Base-by-base conservation (phyloP, 2,329 filamentous ascomycete genomes). In the Apiospora aurea region DNA sequence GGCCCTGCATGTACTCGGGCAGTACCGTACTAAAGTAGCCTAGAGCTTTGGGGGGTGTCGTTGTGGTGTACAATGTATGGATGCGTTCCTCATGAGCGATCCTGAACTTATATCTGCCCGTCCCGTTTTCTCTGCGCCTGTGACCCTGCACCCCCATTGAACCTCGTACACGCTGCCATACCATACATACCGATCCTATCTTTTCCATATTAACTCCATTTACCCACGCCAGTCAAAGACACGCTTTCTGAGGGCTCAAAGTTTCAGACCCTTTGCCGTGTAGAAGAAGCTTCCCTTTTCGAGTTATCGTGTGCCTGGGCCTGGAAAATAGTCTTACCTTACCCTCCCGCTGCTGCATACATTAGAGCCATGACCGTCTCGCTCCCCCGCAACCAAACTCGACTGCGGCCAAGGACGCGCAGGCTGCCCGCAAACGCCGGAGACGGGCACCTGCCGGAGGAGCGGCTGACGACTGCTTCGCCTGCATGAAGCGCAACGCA, bases 391-490 rank as follows among this genome's bases (percentile, higher is more conserved):
- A 84, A 78, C 82, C 81, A 76, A 80, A 75, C 76, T 84, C 82
- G 78, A 82, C 82, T 78, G 83, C 82, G 79, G 82, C 82, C 78
- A 89, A 88, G 78, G 87, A 88, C 77, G 81, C 84, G 64, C 84
- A 86, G 72, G 85, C 86, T 70, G 84, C 87, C 70, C 86, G 87
- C 79, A 90, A 97, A 87, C 91, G 95, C 80, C 92, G 95, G 85
- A 93, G 95, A 88, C 91, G 95, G 84, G 94, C 95, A 26, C 93
- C 94, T 26, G 92, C 94, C 69, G 95, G 94, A 75, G 96, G 96
- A 79, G 96, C 96, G 73, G 91, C 94, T 66, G 95, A 97, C 82
- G 96, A 98, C 83, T 99, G 96, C 88, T 98, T 98, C 82, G 91
- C 95, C 61, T 99, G 96, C 85, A 89, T 92, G 76, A 96, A 95